Evolutionary conservation across 2,329 filamentous ascomycete species (phyloP).

Genomic region (Ceratocystis cubensis): DNA sequence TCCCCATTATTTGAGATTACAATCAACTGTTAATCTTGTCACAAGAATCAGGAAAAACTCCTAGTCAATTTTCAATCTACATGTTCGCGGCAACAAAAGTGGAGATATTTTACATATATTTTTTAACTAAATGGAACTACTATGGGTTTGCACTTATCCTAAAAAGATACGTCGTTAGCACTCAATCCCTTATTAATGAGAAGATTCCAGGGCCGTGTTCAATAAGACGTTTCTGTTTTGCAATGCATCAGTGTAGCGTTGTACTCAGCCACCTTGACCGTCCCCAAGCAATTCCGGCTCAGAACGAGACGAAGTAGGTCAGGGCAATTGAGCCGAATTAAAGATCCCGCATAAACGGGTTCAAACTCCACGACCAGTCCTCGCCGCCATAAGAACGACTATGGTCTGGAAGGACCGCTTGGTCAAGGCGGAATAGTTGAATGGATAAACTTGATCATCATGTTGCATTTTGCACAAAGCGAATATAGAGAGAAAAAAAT

Average conservation of each 20-base stretch:
- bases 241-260: constrained; percentile 47
- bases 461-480: constrained; percentile 18
- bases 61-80: background rate
- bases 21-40: background rate
- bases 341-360: constrained; percentile 27
- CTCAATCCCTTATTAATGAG: too few relatives aligned
- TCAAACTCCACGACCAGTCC: constrained; percentile 66
- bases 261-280: constrained; percentile 56
- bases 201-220: too few relatives aligned
- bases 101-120: too few relatives aligned
- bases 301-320: constrained; percentile 27
- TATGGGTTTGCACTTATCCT: too few relatives aligned
- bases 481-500: background rate
- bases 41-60: background rate
- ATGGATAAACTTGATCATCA: constrained; percentile 57
- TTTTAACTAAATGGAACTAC: too few relatives aligned
- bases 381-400: constrained; percentile 41
- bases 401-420: constrained; percentile 62
- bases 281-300: constrained; percentile 36
- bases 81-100: background rate
- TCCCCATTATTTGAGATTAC: background rate
- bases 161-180: too few relatives aligned
- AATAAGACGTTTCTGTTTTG: background rate
- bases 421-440: constrained; percentile 56
- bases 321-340: constrained; percentile 51